Base-by-base conservation (phyloP, 208 protist genomes). In the Leishmania gerbilli region DNA sequence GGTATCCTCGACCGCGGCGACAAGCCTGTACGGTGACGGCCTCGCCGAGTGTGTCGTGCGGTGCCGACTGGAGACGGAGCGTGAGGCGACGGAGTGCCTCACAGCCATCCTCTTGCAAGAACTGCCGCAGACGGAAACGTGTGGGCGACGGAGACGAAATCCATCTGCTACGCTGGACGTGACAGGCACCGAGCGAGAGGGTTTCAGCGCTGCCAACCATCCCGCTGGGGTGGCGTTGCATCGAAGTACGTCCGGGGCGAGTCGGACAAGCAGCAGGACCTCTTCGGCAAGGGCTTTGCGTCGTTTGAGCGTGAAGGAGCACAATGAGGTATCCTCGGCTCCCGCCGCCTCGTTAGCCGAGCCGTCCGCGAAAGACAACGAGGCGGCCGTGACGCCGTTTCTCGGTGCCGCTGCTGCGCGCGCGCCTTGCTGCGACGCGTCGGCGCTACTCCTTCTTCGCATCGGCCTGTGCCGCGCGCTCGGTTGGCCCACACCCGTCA, bases 381-480 rank as follows among this genome's bases (percentile, higher is more conserved):
- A 3, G 9, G 56, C 56, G 37, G 31, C 51, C 31, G 42, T 5
- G 74, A 3, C 51, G 17, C 6, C 49, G 7, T 15, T 9, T 47
- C 34, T 45, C 31, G n/a, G 1, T 31, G 49, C 31, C n/a, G 56
- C 77, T 58, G 37, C 53, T 31, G 34, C 69, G n/a, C 60, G 65
- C 2, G 19, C 49, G 45, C 40, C 49, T 21, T 24, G 34, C 27
- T 27, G 45, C 40, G 65, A 60, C n/a, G 58, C 51, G 21, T 69
- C 64, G n/a, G 82, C 72, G 24, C 53, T 87, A 55, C 77, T 68
- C 55, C 49, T 80, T n/a, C 71, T 86, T 49, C 86, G 81, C 53
- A 53, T 83, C n/a, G 83, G 82, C 1, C 83, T 89, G 53, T 74
- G 62, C 21, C 85, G 85, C 42, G 64, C 85, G 6, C 83, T 93